Base-by-base conservation (phyloP, 2,329 filamentous ascomycete genomes). In the Neocucurbitaria cava region DNA sequence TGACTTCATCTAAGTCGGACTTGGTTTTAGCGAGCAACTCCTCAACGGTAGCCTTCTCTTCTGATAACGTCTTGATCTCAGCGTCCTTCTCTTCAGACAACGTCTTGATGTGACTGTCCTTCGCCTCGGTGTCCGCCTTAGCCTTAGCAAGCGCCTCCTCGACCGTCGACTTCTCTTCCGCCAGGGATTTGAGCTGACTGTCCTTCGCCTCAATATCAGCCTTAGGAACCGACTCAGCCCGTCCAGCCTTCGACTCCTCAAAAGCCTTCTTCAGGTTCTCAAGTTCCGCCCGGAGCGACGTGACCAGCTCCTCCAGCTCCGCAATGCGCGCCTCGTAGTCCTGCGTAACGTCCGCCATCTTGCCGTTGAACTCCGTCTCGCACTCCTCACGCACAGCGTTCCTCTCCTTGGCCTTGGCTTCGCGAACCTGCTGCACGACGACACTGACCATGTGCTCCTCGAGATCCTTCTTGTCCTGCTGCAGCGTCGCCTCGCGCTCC, bases 401-500 rank as follows among this genome's bases (percentile, higher is more conserved):
- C 20, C 74, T 59, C 61, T 76, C 74, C 58, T 73, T 72, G 38
- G 68, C 66, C 54, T 74, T 75, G 20, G 74, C 74, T 46, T 77
- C 74, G 42, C 70, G 73, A 15, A 77, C 73, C 52, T 76, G 75
- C 58, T 77, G 73, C 38, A 77, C 74, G 31, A 77, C 73, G 17
- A 76, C 73, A 35, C 70, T 74, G 41, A 77, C 75, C 74, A 77
- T 76, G 62, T 77, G 74, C 59, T 76, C 74, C 61, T 76, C 75
- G 6, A 76, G 61, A 21, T 72, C 70, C 61, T 72, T 72, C 65
- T 76, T 77, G 53, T 76, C 73, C 56, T 70, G 66, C 54, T 71
- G 57, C 24, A 72, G 64, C 0, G 68, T 61, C 23, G 54, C 45
- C 49, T 72, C 70, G 30, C 69, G 66, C 59, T 70, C 67, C 44